phyloP scores from a whole-genome alignment of 257 asterid genomes.

The Nyctanthes arbortristis region DNA sequence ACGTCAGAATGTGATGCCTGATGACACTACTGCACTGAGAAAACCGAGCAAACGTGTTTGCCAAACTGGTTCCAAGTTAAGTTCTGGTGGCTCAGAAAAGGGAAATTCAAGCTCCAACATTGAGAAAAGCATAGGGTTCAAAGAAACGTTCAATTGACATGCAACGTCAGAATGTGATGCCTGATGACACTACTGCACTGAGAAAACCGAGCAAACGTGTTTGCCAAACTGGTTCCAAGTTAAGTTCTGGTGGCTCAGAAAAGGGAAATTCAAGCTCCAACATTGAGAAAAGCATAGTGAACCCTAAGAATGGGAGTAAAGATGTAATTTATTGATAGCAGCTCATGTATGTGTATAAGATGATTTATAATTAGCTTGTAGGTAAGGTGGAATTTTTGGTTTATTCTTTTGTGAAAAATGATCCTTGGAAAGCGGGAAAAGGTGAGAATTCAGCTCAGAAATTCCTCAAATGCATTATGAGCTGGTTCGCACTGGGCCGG shows the following conservation, averaged over 20 bases:
- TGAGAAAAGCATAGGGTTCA: no score
- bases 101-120: no score
- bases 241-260: slow-evolving; percentile 21
- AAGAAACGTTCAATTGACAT: no score
- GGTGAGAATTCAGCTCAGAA: not conserved
- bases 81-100: no score
- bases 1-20: no score
- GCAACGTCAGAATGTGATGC: no score
- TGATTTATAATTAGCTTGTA: not conserved
- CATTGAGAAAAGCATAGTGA: slow-evolving; percentile 29
- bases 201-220: slow-evolving; percentile 54
- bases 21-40: no score
- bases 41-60: no score
- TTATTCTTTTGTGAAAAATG: not conserved
- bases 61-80: no score
- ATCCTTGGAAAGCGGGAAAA: no score
- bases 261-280: slow-evolving; percentile 29
- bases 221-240: slow-evolving; percentile 23
- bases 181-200: no score
- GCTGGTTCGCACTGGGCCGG: no score
- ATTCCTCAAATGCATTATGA: not conserved
- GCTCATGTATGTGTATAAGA: not conserved
- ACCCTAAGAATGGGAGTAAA: slow-evolving; percentile 12
- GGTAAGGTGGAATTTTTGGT: not conserved
- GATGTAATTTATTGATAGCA: slow-evolving; percentile 17